phyloP scores from a whole-genome alignment of 2,329 filamentous ascomycete genomes.

The Ascochyta lentis region DNA sequence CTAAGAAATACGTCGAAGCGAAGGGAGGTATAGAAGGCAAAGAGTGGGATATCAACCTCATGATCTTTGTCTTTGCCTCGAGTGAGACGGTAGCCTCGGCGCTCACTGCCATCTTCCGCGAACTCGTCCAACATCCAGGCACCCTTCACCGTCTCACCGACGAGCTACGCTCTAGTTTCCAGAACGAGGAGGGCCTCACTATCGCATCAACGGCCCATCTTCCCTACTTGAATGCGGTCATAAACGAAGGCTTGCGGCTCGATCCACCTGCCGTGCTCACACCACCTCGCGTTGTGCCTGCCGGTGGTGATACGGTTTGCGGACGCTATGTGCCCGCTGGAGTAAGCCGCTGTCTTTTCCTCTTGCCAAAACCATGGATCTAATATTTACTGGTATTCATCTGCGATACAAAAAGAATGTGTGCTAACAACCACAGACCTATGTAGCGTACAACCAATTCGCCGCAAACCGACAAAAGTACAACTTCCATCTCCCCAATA shows the following conservation, averaged over 20 bases:
- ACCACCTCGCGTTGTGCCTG: conserved; percentile 30
- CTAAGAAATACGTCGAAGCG: conserved; percentile 30
- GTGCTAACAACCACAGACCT: conserved; percentile 24
- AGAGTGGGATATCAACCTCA: conserved; percentile 51
- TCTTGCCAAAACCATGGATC: neutral
- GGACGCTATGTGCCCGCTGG: conserved; percentile 31
- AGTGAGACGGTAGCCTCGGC: conserved; percentile 53
- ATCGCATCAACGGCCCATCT: conserved; percentile 27
- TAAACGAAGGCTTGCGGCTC: conserved; percentile 50
- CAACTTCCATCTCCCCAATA: conserved; percentile 39
- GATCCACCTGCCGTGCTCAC: conserved; percentile 28
- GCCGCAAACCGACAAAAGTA: conserved; percentile 32
- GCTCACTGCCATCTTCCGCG: conserved; percentile 44
- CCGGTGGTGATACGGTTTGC: conserved; percentile 31
- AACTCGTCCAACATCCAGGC: conserved; percentile 41
- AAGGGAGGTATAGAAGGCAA: conserved; percentile 23
- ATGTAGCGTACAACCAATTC: conserved; percentile 40
- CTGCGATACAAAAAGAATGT: neutral
- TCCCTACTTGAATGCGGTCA: conserved; percentile 39
- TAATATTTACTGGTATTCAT: neutral
- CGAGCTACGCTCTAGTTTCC: conserved; percentile 37
- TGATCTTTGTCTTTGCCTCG: conserved; percentile 51
- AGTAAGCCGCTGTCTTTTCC: conserved; percentile 16
- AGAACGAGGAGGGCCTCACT: conserved; percentile 31
- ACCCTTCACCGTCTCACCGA: conserved; percentile 30